phyloP scores from a whole-genome alignment of 129 eudicot genomes.

The carrot (Daucus carota) region DNA sequence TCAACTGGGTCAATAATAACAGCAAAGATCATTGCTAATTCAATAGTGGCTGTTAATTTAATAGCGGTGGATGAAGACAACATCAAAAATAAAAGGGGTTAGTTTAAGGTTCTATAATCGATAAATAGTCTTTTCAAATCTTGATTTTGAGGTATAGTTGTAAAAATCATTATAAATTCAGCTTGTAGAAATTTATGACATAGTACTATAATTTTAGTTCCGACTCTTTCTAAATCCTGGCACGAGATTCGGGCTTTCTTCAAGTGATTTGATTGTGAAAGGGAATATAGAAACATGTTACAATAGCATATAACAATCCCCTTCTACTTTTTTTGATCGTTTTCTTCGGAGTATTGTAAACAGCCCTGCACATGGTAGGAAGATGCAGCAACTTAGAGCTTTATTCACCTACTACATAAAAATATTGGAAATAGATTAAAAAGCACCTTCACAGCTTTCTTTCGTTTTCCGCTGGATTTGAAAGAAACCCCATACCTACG shows the following conservation, averaged over 20 bases:
- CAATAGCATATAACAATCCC: conserved; percentile 21
- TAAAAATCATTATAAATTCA: too few relatives aligned
- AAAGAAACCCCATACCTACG: conserved; percentile 25
- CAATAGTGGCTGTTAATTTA: too few relatives aligned
- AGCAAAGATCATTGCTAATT: background rate
- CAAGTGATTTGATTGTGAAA: background rate
- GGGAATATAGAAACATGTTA: conserved; percentile 23
- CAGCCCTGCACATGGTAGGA: conserved; percentile 38
- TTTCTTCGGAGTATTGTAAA: conserved; percentile 16
- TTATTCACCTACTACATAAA: conserved; percentile 23
- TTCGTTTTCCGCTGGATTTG: conserved; percentile 21
- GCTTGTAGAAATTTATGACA: too few relatives aligned
- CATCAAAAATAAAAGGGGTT: too few relatives aligned
- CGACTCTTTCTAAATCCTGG: too few relatives aligned
- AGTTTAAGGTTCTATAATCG: too few relatives aligned
- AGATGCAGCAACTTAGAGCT: conserved; percentile 20
- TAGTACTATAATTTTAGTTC: too few relatives aligned
- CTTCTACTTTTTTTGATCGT: background rate
- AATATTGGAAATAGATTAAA: background rate
- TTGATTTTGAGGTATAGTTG: too few relatives aligned
- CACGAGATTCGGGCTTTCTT: background rate
- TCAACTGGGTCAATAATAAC: background rate
- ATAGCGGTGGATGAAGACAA: background rate
- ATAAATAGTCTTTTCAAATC: too few relatives aligned
- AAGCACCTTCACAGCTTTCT: conserved; percentile 18